Evolutionary conservation across 176 grass and related monocot species (phyloP).

Genomic region (Phragmites australis): DNA sequence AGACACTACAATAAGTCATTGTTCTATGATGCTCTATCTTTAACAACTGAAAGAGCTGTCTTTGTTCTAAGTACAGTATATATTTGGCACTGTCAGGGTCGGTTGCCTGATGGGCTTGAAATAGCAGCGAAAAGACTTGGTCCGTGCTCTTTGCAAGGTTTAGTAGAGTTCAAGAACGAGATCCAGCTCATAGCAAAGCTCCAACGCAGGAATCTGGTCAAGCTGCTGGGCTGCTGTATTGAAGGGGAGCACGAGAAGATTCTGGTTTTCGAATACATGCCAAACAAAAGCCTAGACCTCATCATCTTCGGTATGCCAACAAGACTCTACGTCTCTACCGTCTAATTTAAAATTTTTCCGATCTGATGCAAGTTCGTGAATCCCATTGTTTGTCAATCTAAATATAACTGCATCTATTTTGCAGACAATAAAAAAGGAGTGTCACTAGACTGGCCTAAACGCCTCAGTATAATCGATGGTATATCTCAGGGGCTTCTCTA

Average conservation of each 20-base stretch:
- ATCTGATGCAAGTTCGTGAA: not conserved
- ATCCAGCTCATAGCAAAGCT: slow-evolving; percentile 39
- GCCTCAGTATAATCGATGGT: slow-evolving; percentile 47
- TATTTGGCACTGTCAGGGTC: not conserved
- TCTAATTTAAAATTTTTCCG: not conserved
- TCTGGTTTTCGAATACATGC: slow-evolving; percentile 56
- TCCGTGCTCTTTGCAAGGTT: slow-evolving; percentile 37
- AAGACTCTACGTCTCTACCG: not conserved
- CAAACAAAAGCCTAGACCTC: slow-evolving; percentile 61
- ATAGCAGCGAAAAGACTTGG: slow-evolving; percentile 19
- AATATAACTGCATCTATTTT: not conserved
- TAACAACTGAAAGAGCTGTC: not conserved
- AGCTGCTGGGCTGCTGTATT: slow-evolving; percentile 35
- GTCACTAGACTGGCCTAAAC: slow-evolving; percentile 39
- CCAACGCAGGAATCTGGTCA: slow-evolving; percentile 41
- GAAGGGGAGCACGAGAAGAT: slow-evolving; percentile 43
- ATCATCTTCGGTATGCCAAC: slow-evolving; percentile 48
- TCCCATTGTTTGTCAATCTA: not conserved
- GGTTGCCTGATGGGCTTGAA: slow-evolving; percentile 12
- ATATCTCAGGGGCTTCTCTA: slow-evolving; percentile 64
- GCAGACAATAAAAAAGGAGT: slow-evolving; percentile 26
- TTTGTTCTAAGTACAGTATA: not conserved
- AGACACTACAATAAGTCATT: not conserved
- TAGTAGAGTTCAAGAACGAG: slow-evolving; percentile 49
- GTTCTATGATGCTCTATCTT: not conserved